Base-by-base conservation (phyloP, 23 red algal genomes). In the Gracilaria caudata region DNA sequence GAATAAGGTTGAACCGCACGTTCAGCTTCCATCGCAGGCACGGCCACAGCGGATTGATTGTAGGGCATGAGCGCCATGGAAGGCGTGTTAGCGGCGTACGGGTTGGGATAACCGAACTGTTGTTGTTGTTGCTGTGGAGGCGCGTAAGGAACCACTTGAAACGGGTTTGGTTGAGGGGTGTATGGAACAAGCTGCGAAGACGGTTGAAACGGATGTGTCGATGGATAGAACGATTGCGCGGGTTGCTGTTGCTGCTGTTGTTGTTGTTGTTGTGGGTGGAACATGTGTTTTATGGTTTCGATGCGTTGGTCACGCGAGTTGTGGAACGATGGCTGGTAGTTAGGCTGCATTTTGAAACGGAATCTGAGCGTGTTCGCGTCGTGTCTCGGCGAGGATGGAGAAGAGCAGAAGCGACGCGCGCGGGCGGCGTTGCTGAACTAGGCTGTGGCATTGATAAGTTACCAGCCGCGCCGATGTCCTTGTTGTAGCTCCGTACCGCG, bases 21-120 rank as follows among this genome's bases (percentile, higher is more conserved):
- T 32, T 80, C 77, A n/a, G 77, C 77, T 9, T 80, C 39, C 77
- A 80, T 80, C 24, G 77, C 77, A 23, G 77, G 77, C 5, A 80
- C 77, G 14, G 56, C 29, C 37, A 51, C 47, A 2, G 77, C 77
- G 6, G 70, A 23, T 21, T 43, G 70, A 16, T 75, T 75, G 24
- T 75, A 75, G 12, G 70, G 70, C 39, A 75, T 49, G 2, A 75
- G 70, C 11, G 70, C 70, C 70, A 75, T 75, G 4, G 39, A 43
- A 47, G 29, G 7, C 29, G 70, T n/a, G 37, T 24, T 24, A 5
- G 19, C 12, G 24, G 47, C 21, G 19, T 46, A 75, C 3, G 70
- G 70, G 29, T 75, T 75, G 1, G 33, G 70, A 30, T 49, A 75
- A 43, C 21, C 70, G 19, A 24, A 75, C 20, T 4, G 70, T n/a